Evolutionary conservation across 2,329 filamentous ascomycete species (phyloP).

Genomic region (Helotiales sp.): DNA sequence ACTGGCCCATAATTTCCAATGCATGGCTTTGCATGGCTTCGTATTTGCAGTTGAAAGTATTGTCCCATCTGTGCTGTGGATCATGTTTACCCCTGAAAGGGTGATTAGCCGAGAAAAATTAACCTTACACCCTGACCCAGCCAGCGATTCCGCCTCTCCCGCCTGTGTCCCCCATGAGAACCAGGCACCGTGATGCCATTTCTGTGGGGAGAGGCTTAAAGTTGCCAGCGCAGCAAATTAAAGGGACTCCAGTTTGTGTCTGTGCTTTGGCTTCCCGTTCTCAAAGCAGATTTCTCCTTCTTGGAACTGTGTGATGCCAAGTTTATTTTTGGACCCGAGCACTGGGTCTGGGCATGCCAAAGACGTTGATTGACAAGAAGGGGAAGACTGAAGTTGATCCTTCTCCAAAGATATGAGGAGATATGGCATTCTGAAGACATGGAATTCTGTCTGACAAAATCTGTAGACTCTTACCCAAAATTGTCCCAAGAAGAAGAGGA

Average conservation of each 20-base stretch:
- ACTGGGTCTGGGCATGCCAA: not conserved
- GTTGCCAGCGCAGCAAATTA: not conserved
- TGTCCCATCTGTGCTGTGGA: not conserved
- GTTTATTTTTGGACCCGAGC: not conserved
- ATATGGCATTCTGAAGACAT: too few species aligned
- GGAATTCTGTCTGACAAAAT: not conserved
- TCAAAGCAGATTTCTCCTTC: not conserved
- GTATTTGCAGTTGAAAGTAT: not conserved
- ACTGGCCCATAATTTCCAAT: not conserved
- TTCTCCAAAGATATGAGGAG: too few species aligned
- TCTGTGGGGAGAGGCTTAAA: not conserved
- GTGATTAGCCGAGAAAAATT: not conserved
- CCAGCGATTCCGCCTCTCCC: not conserved
- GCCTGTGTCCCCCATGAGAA: not conserved
- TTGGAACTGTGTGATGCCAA: conserved; percentile 9
- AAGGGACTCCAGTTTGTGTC: not conserved
- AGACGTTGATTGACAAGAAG: not conserved
- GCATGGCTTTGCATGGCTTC: conserved; percentile 2
- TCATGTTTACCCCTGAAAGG: conserved; percentile 6
- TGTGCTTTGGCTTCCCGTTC: conserved; percentile 1
- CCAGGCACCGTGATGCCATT: not conserved
- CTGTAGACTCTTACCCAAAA: not conserved
- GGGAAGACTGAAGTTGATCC: too few species aligned
- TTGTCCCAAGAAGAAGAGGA: not conserved
- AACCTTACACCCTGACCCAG: not conserved